Evolutionary conservation across 164 flowering plant species (phyloP).

Genomic region (Euptelea pleiosperma): DNA sequence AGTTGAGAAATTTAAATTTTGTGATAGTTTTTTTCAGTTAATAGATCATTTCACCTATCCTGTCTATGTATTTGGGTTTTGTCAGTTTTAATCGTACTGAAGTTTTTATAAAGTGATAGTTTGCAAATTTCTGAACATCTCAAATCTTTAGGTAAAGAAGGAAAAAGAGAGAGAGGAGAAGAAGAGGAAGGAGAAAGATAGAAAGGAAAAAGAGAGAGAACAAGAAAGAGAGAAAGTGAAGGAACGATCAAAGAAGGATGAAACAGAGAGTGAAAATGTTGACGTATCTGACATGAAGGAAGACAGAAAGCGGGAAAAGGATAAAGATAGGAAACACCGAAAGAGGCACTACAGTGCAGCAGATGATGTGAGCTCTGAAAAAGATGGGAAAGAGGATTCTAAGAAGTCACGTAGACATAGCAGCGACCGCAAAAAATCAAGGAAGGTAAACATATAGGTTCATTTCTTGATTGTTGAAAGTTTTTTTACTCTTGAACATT

Average conservation of each 20-base stretch:
- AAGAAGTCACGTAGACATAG: slow-evolving; percentile 71
- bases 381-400: slow-evolving; percentile 72
- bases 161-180: slow-evolving; percentile 69
- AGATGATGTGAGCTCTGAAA: slow-evolving; percentile 67
- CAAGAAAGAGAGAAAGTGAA: slow-evolving; percentile 67
- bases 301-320: slow-evolving; percentile 71
- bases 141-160: slow-evolving; percentile 61
- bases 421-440: slow-evolving; percentile 84
- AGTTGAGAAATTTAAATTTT: too few species aligned
- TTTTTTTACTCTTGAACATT: neutral
- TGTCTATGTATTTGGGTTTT: too few species aligned
- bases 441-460: slow-evolving; percentile 48
- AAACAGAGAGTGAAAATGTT: slow-evolving; percentile 54
- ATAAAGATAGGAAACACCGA: slow-evolving; percentile 66
- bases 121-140: neutral
- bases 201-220: slow-evolving; percentile 65
- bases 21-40: too few species aligned
- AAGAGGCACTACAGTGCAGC: slow-evolving; percentile 57
- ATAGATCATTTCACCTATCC: too few species aligned
- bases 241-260: slow-evolving; percentile 77
- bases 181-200: slow-evolving; percentile 40
- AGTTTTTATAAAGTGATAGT: neutral
- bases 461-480: neutral
- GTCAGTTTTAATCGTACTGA: too few species aligned
- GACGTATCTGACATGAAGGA: slow-evolving; percentile 61